phyloP scores from a whole-genome alignment of 345 rosid genomes.

The Populus deltoides region DNA sequence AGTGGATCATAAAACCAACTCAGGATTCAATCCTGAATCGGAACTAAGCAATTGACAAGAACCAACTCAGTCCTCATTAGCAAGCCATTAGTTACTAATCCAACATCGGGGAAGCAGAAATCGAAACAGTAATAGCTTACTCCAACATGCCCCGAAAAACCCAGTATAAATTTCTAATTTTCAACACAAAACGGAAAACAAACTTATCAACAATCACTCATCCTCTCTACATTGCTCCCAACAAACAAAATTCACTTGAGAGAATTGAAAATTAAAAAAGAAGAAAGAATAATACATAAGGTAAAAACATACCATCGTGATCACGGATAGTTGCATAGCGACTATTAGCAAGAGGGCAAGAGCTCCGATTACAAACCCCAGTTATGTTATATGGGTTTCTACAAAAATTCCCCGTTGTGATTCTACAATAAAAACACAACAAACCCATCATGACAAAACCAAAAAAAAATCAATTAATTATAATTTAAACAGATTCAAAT shows the following conservation, averaged over 20 bases:
- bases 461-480: neutral
- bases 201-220: neutral
- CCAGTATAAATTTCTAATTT: neutral
- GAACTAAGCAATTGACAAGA: neutral
- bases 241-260: neutral
- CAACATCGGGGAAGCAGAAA: too few species aligned
- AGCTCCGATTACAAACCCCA: conserved; percentile 88
- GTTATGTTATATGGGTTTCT: conserved; percentile 94
- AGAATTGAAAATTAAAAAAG: neutral
- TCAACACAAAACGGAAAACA: neutral
- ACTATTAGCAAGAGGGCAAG: conserved; percentile 96
- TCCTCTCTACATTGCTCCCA: neutral
- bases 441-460: neutral
- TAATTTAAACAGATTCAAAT: neutral
- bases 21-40: neutral
- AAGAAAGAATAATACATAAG: neutral
- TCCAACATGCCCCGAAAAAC: neutral
- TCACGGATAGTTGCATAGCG: conserved; percentile 95
- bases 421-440: conserved; percentile 40
- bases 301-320: conserved; percentile 54
- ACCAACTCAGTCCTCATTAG: neutral
- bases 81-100: neutral
- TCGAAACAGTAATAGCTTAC: neutral
- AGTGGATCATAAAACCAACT: neutral
- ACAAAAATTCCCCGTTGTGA: conserved; percentile 81